Base-by-base conservation (phyloP, 208 protist genomes). In the Trypanosoma boissoni region DNA sequence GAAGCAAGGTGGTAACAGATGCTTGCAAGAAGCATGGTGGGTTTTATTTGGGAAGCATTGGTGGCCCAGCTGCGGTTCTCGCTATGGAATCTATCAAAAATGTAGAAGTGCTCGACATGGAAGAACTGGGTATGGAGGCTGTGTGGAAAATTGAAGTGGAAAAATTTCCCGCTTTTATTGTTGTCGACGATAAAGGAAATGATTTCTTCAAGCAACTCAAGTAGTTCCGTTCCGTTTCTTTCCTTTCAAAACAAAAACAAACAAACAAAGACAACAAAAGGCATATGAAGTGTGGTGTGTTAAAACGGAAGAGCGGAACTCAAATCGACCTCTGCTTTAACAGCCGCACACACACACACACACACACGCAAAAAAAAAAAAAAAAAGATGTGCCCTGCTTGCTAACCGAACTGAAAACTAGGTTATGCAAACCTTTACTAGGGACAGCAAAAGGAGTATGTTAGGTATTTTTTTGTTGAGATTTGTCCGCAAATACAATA, bases 131-230 rank as follows among this genome's bases (percentile, higher is more conserved):
- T 20, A 95, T 97, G 86, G 90, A 96, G 74, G 90, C 90, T 10
- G 86, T 96, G 24, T 94, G 94, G 94, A 96, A 92, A 72, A 97
- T 98, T 68, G 85, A 97, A 39, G 97, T 99, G 48, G 82, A 97
- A 52, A 78, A 98, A 64, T 98, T 99, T 81, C 96, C 96, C 7
- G 97, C 97, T 24, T 99, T 99, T 74, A 92, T 99, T 66, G 85
- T 98, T 16, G 93, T 98, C 18, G 97, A 99, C 56, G 93, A 99
- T 79, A 99, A 99, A 72, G 97, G 97, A 32, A 97, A 98, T 58
- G 95, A 98, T 72, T 98, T 98, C 64, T 98, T 98, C 63, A 32
- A 67, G 55, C 83, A 86, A 55, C 62, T 85, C 26, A 88, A 96
- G 58, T 85, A 72, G 45, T 12, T 9, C 20, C 9, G 31, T 45